These are phyloP conservation scores for Plasmodium falciparum DNA, from an alignment of 169 alveolate genomes.

Conservation along the genomic window DNA sequence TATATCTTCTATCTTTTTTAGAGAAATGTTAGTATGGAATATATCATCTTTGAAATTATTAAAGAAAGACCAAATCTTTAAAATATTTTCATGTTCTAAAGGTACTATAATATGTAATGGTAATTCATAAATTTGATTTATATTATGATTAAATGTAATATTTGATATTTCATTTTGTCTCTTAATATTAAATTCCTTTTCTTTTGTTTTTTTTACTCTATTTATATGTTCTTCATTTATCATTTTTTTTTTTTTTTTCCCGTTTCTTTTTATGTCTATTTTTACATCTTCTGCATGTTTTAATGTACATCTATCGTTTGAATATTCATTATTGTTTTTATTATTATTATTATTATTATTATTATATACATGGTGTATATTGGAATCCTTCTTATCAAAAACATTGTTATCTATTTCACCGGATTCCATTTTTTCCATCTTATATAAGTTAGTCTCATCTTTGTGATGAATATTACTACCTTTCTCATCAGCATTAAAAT, in stretches of 20 bases:
- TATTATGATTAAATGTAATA: neutral
- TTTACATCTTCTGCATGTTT: neutral
- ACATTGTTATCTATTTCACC: no score
- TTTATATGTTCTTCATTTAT: slow-evolving; percentile 1
- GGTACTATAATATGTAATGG: slow-evolving; percentile 25
- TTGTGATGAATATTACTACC: no score
- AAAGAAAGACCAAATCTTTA: slow-evolving; percentile 32
- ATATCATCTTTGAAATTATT: slow-evolving; percentile 1
- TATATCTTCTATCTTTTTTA: slow-evolving; percentile 11
- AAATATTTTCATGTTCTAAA: slow-evolving; percentile 9
- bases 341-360: no score
- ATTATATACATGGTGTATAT: no score
- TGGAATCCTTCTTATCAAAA: no score
- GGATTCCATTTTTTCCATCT: no score
- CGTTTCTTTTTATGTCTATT: neutral
- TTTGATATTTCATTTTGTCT: neutral
- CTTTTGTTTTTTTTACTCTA: neutral
- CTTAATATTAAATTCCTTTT: neutral
- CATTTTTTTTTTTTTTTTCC: neutral
- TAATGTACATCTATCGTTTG: neutral
- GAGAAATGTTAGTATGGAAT: neutral
- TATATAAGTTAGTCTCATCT: no score
- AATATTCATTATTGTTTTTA: neutral
- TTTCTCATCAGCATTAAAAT: no score
- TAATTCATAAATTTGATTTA: neutral